Conservation (phyloP, 2,329 filamentous ascomycete species). For the Neonectria sp. region DNA sequence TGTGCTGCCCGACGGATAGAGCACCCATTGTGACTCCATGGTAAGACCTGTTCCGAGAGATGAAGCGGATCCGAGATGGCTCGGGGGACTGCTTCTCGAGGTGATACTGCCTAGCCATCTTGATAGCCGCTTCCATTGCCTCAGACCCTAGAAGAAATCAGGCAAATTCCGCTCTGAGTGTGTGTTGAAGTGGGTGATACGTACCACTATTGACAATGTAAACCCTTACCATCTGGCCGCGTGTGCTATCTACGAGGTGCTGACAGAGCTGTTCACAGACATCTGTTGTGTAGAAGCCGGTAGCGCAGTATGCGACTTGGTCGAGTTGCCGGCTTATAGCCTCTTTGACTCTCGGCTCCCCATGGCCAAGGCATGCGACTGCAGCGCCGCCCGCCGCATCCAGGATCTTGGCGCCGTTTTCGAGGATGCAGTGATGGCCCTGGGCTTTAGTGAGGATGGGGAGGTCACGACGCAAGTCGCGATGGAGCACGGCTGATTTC, state of each 20-base stretch:
- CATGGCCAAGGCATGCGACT: slow-evolving; percentile 42
- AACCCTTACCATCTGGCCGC: slow-evolving; percentile 40
- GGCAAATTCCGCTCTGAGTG: no score
- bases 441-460: no score
- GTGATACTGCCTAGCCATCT: slow-evolving; percentile 41
- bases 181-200: background rate
- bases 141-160: slow-evolving; percentile 33
- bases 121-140: slow-evolving; percentile 41
- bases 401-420: slow-evolving; percentile 26
- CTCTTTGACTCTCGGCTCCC: slow-evolving; percentile 42
- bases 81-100: slow-evolving; percentile 36
- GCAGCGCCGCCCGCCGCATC: slow-evolving; percentile 45
- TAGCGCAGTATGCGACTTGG: slow-evolving; percentile 41
- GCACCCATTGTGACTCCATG: slow-evolving; percentile 41
- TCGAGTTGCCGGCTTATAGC: slow-evolving; percentile 38
- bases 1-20: slow-evolving; percentile 38
- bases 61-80: slow-evolving; percentile 37
- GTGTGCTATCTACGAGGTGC: slow-evolving; percentile 40
- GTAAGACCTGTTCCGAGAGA: slow-evolving; percentile 35
- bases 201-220: slow-evolving; percentile 35
- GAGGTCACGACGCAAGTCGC: no score
- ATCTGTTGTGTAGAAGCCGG: slow-evolving; percentile 41
- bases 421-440: no score
- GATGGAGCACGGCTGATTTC: no score
- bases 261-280: slow-evolving; percentile 37